Evolutionary conservation across 345 rosid genomes (phyloP).

Genomic region (Noccaea caerulescens): DNA sequence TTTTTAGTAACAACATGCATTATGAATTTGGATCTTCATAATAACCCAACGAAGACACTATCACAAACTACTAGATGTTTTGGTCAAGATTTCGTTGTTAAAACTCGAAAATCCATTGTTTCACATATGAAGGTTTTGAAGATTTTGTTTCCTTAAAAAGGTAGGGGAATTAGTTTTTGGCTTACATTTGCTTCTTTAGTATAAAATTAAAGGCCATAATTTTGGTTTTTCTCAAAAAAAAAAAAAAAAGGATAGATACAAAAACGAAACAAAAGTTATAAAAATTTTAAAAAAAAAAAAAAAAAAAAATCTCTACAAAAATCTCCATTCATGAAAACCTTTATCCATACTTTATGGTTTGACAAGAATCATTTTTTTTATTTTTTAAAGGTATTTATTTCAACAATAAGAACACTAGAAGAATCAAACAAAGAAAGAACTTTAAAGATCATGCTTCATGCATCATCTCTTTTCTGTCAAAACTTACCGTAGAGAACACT

Average conservation of each 20-base stretch:
- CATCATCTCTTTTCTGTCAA: not conserved
- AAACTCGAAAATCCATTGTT: not conserved
- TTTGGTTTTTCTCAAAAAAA: not conserved
- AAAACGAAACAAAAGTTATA: not conserved
- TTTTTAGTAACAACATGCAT: not conserved
- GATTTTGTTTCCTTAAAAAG: not conserved
- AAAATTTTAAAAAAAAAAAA: too few relatives aligned
- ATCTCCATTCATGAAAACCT: not conserved
- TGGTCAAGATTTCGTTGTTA: not conserved
- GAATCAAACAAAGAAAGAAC: not conserved
- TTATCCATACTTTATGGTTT: too few relatives aligned
- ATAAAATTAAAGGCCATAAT: not conserved
- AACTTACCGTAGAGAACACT: constrained; percentile 23
- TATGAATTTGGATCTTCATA: too few relatives aligned
- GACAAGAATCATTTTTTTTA: too few relatives aligned
- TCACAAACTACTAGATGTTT: too few relatives aligned
- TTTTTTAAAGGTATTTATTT: not conserved
- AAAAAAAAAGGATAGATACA: not conserved
- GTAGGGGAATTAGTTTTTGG: not conserved
- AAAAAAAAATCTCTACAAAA: not conserved
- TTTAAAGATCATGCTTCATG: not conserved
- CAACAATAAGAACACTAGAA: not conserved
- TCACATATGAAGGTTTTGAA: not conserved
- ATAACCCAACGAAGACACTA: too few relatives aligned
- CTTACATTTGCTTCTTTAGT: not conserved